Evolutionary conservation across 306 rosid species (phyloP), one percentile per base, ranked within the genome.

Genomic region (Trifolium repens): DNA sequence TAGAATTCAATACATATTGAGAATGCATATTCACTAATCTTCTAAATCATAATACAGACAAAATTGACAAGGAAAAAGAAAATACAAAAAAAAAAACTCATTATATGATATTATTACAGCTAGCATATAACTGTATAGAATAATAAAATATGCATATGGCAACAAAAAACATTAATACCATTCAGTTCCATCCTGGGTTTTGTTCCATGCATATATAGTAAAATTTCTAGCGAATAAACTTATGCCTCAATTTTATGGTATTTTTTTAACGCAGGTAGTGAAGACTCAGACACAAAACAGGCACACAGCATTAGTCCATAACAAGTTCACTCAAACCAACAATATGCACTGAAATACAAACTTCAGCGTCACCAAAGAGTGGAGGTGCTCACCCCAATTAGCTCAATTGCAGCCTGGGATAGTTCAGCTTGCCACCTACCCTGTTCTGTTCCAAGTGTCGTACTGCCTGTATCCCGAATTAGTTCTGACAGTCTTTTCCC

Each of bases 341-440:
- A 63, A 3, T 30, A 64, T 30, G n/a, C 69, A 10, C 57, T 46
- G 57, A 54, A 72, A 30, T 57, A 49, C 54, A 78, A 75, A 54
- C 47, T 10, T 69, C 57, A 61, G 55, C 53, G 12, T 66, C 64
- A 14, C 4, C 10, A 8, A 43, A 64, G 35, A 47, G 57, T 11
- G 47, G 24, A 42, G 60, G 70, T 14, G 79, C 96, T 87, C 79
- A 92, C 99, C 78, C 92, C 96, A 81, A 96, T 96, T 27, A 96
- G 87, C 85, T 96, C 99, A 77, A 96, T 96, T 14, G 97, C 99
- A 59, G 94, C 98, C 87, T 96, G 98, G 62, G 97, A 92, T 84
- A 96, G 98, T 81, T 96, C 99, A 71, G 90, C 85, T 69, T 96
- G 99, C 99, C 99, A 96, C 88, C 99, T 86, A 68, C 94, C 98